Percentiles rank a stretch among this genome's conserved stretches.
Conservation (phyloP, 371 early-diverging fungal genomes). For the Lichtheimia corymbifera region DNA sequence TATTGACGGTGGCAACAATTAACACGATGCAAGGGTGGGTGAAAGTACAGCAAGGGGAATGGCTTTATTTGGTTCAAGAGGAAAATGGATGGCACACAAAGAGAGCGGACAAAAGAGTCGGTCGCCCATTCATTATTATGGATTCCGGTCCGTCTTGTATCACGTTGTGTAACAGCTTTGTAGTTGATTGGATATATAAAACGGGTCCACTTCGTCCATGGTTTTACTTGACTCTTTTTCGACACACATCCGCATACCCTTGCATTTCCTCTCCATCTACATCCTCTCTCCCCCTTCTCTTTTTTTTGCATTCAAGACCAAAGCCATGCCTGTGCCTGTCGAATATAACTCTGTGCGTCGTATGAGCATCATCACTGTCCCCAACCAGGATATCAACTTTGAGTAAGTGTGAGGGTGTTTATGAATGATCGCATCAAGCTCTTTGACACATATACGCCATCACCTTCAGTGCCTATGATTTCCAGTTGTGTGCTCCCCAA, state of each 20-base stretch:
- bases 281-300: neutral
- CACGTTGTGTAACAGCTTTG: conserved; percentile 16
- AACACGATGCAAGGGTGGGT: too few species aligned
- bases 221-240: conserved; percentile 11
- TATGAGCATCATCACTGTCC: conserved; percentile 37
- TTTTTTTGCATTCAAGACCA: conserved; percentile 7
- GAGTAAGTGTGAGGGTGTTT: conserved; percentile 27
- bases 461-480: conserved; percentile 40
- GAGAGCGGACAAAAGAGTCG: neutral
- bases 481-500: conserved; percentile 43
- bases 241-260: conserved; percentile 21
- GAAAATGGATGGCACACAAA: neutral
- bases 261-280: conserved; percentile 14
- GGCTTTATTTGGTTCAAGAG: neutral
- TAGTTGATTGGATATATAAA: conserved; percentile 13
- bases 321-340: conserved; percentile 38
- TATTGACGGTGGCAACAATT: too few species aligned
- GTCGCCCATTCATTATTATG: conserved; percentile 1
- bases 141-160: conserved; percentile 18
- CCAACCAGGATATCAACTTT: conserved; percentile 38
- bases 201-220: conserved; percentile 3
- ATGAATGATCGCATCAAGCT: neutral
- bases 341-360: conserved; percentile 34
- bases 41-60: conserved; percentile 9
- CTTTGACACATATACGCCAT: neutral